Evolutionary conservation across 1,284 basidiomycete species (phyloP), one percentile per base, ranked within the genome.

Genomic region (Tilletia setariae): DNA sequence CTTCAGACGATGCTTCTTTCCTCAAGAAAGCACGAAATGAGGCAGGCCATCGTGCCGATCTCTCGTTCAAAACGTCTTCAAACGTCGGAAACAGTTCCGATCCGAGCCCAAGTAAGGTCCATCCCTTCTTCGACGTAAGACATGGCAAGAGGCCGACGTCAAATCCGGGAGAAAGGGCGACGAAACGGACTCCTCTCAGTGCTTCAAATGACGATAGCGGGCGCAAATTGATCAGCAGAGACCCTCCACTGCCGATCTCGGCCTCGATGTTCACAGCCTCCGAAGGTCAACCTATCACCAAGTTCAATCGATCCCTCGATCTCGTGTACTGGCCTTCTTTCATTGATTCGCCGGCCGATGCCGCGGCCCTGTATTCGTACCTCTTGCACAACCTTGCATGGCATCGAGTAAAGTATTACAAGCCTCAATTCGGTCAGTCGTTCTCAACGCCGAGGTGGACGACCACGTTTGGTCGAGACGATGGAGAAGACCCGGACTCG

Each of bases 381-480:
- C 66, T 73, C 40, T 47, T 71, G 30, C 40, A 46, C 59, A 56
- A 67, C 19, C 63, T 73, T 11, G 46, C 51, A n/a, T 73, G 72
- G 72, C 70, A 73, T 53, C 67, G 70, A 35, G 72, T 73, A 43
- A 51, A 30, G 15, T 73, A 73, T 56, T 72, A 64, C 28, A 44
- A 68, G 11, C 64, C 59, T 3, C 21, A 47, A 28, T 47, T 62
- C n/a, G 61, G 47, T 28, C 43, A 67, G 16, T 35, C 46, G 15
- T 68, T 73, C 25, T 42, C 30, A 23, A 73, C 72, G n/a, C 72
- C 72, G 16, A 30, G 72, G 21, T 72, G 44, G 42, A 73, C 72
- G 3, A 66, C 72, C 23, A 72, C 72, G 2, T 73, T 72, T 49
- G 72, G 70, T 2, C 46, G 66, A 28, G 68, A 69, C 53, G 67